Evolutionary conservation across 208 protist genomes (phyloP).

Genomic region (Trypanosoma conorhini): DNA sequence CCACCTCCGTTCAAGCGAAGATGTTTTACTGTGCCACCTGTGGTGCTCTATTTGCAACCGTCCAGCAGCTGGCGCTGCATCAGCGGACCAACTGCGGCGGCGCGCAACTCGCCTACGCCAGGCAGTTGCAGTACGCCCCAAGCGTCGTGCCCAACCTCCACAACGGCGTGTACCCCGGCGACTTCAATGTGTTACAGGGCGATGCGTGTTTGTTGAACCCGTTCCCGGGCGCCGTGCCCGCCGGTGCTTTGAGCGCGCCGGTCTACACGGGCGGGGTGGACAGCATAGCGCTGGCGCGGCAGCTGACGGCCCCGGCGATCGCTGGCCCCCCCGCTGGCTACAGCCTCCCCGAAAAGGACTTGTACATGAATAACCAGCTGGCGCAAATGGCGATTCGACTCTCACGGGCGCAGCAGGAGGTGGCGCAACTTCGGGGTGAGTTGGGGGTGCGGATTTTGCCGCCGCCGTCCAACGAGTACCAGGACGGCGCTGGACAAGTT

Average conservation of each 20-base stretch:
- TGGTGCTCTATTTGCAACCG: not conserved
- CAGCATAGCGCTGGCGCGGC: not conserved
- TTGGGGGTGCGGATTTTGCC: constrained; percentile 20
- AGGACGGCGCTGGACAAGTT: too few relatives aligned
- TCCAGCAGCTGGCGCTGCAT: not conserved
- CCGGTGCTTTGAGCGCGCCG: not conserved
- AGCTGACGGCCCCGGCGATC: not conserved
- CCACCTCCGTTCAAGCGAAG: not conserved
- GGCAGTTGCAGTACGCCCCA: not conserved
- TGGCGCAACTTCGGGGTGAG: constrained; percentile 33
- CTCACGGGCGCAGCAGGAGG: constrained; percentile 19
- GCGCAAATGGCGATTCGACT: not conserved
- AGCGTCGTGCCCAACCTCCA: not conserved
- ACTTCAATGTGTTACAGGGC: not conserved
- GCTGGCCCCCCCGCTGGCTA: too few relatives aligned
- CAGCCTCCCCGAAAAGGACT: constrained; percentile 2
- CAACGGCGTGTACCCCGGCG: not conserved
- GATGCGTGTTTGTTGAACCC: not conserved
- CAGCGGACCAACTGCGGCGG: not conserved
- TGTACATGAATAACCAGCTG: constrained; percentile 7
- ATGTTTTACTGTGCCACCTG: constrained; percentile 6
- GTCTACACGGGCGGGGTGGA: not conserved
- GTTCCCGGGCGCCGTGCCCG: not conserved
- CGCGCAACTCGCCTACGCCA: not conserved
- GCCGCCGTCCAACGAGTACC: too few relatives aligned